Conservation (phyloP, 2,329 filamentous ascomycete genomes). For the Botrytis byssoidea region DNA sequence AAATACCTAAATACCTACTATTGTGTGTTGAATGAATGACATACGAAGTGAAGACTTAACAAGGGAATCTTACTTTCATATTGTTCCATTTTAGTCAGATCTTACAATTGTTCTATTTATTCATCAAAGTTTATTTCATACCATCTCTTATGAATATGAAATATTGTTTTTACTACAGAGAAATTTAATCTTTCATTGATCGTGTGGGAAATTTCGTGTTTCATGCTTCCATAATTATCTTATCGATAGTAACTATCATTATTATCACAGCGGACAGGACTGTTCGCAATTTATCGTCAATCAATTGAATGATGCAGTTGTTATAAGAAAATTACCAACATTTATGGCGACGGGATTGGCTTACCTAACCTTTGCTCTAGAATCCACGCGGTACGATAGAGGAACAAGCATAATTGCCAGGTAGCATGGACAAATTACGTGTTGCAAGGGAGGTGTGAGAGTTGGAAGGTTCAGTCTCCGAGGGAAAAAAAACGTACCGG, state of each 20-base stretch:
- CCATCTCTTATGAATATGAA: neutral
- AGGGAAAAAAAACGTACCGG: neutral
- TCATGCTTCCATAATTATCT: neutral
- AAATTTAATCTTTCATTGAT: neutral
- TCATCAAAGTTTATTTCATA: neutral
- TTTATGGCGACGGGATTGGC: neutral
- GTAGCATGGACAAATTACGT: neutral
- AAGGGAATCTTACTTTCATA: neutral
- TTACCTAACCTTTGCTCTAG: neutral
- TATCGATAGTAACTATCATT: neutral
- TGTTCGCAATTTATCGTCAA: neutral
- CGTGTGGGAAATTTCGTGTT: neutral
- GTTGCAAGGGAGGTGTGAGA: neutral
- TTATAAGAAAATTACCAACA: neutral
- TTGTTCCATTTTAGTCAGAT: conserved; percentile 14
- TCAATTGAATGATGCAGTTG: neutral
- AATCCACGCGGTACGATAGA: neutral
- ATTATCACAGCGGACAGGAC: neutral
- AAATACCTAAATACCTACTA: too few relatives aligned
- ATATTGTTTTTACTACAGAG: neutral
- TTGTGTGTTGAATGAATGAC: neutral
- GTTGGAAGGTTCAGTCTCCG: neutral
- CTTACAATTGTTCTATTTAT: neutral
- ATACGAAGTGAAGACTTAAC: neutral
- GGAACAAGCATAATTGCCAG: neutral